phyloP scores from a whole-genome alignment of 164 flowering plant genomes.

The Vitis rupestris region DNA sequence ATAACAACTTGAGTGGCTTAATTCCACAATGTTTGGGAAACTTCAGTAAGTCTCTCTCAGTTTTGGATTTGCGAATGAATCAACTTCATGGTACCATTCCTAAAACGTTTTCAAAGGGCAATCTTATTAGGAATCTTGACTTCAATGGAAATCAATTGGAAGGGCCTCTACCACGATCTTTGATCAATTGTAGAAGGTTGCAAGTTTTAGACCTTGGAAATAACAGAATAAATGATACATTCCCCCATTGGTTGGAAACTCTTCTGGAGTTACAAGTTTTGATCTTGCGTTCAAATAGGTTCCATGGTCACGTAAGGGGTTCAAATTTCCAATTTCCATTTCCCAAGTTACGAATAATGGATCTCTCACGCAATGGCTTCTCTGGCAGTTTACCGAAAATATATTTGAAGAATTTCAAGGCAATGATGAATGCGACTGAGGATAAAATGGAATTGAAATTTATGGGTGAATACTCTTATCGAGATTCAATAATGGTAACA shows the following conservation, averaged over 20 bases:
- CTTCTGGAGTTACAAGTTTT: slow-evolving; percentile 5
- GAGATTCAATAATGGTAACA: neutral
- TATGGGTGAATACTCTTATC: neutral
- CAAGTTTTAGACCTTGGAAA: too few relatives aligned
- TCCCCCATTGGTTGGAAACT: slow-evolving; percentile 10
- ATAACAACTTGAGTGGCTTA: too few relatives aligned
- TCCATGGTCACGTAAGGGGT: neutral
- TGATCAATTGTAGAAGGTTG: too few relatives aligned
- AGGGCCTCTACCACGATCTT: too few relatives aligned
- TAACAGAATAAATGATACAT: neutral
- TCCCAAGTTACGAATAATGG: slow-evolving; percentile 1
- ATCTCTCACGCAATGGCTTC: slow-evolving; percentile 10
- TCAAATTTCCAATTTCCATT: neutral
- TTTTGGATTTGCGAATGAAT: slow-evolving; percentile 2
- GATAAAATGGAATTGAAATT: neutral
- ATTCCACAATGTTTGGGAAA: too few relatives aligned
- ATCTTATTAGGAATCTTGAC: neutral
- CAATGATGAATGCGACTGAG: neutral
- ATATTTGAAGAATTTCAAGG: neutral
- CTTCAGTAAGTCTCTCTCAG: too few relatives aligned
- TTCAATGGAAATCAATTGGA: neutral
- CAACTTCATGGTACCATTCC: slow-evolving; percentile 9
- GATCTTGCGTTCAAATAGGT: slow-evolving; percentile 2
- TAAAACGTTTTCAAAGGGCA: neutral
- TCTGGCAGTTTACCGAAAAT: slow-evolving; percentile 7